phyloP scores from a whole-genome alignment of 2,329 filamentous ascomycete species.

The Onygenales sp. region DNA sequence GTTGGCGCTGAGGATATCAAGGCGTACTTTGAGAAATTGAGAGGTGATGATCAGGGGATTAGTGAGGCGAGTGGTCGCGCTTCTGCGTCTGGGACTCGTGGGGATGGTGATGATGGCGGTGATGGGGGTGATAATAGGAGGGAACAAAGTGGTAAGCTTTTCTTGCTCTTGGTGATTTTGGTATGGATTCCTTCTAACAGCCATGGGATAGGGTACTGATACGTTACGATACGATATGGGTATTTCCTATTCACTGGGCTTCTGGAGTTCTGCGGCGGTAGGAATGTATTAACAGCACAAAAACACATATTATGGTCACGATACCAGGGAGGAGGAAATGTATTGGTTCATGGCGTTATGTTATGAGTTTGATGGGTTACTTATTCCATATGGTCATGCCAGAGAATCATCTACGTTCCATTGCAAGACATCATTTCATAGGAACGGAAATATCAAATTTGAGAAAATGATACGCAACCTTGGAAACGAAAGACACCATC shows the following conservation, averaged over 20 bases:
- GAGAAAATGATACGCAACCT: too few relatives aligned
- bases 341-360: too few relatives aligned
- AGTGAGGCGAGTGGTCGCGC: constrained; percentile 12
- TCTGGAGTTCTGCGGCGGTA: too few relatives aligned
- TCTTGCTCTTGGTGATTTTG: background rate
- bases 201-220: background rate
- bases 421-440: too few relatives aligned
- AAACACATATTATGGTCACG: too few relatives aligned
- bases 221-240: background rate
- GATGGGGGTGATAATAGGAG: constrained; percentile 26
- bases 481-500: too few relatives aligned
- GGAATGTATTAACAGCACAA: too few relatives aligned
- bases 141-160: constrained; percentile 38
- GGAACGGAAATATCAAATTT: too few relatives aligned
- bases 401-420: too few relatives aligned
- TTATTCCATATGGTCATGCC: too few relatives aligned
- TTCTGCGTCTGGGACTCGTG: constrained; percentile 11
- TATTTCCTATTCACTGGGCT: background rate
- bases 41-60: constrained; percentile 67
- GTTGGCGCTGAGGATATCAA: constrained; percentile 96
- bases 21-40: constrained; percentile 84
- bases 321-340: too few relatives aligned
- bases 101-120: constrained; percentile 21
- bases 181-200: background rate
- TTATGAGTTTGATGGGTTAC: too few relatives aligned